Evolutionary conservation across 352 stramenopile species (phyloP).

Genomic region (Globisporangium radiosum): DNA sequence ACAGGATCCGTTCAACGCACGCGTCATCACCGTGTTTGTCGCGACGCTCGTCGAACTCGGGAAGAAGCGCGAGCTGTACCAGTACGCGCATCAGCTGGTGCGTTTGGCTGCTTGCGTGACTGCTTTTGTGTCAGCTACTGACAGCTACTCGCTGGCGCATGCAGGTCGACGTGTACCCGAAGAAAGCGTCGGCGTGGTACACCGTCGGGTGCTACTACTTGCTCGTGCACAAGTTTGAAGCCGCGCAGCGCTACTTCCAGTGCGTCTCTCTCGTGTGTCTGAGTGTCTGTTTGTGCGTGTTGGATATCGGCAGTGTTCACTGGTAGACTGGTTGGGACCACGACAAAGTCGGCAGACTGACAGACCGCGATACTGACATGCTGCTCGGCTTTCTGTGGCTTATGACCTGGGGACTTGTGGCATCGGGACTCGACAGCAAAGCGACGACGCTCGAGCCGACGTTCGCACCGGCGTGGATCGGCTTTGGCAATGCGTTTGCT

Average conservation of each 20-base stretch:
- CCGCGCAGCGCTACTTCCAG: conserved; percentile 95
- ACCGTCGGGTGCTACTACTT: conserved; percentile 96
- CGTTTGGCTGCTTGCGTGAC: neutral
- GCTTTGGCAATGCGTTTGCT: conserved; percentile 95
- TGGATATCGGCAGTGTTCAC: too few species aligned
- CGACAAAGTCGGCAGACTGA: too few species aligned
- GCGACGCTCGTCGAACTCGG: conserved; percentile 88
- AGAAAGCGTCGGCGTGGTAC: conserved; percentile 92
- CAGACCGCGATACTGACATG: too few species aligned
- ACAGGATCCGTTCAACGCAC: conserved; percentile 74
- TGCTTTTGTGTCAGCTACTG: too few species aligned
- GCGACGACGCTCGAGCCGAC: conserved; percentile 86
- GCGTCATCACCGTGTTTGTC: conserved; percentile 80
- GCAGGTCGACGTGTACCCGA: conserved; percentile 91
- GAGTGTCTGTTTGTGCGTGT: neutral
- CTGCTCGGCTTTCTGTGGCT: too few species aligned
- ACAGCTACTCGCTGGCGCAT: neutral
- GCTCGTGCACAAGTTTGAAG: conserved; percentile 90
- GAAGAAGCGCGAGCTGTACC: conserved; percentile 93
- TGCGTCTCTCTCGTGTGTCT: conserved; percentile 19
- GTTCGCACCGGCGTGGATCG: conserved; percentile 96
- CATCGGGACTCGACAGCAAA: conserved; percentile 45
- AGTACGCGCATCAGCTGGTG: conserved; percentile 93
- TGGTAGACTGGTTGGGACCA: too few species aligned
- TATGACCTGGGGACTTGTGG: too few species aligned